A percentile compares a stretch with the other conserved stretches of the same genome.
phyloP scores from a whole-genome alignment of 2,329 filamentous ascomycete genomes.

The Penicillium sclerotiorum region DNA sequence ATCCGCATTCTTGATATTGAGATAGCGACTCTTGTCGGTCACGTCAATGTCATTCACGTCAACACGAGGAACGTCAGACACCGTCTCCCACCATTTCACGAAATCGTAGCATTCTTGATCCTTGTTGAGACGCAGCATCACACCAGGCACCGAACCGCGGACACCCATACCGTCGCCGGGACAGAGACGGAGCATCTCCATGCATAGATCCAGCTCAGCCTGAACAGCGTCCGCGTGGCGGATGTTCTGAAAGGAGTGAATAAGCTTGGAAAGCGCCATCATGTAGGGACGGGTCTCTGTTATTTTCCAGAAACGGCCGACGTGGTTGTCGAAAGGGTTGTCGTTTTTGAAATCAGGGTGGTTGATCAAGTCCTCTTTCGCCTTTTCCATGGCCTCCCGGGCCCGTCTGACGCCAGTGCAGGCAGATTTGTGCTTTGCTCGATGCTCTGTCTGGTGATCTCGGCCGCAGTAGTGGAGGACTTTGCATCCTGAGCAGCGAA shows the following conservation, averaged over 20 bases:
- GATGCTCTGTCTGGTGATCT: constrained; percentile 1
- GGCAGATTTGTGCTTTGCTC: constrained; percentile 3
- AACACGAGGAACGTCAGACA: background rate
- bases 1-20: constrained; percentile 6
- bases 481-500: constrained; percentile 9
- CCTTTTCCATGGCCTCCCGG: background rate
- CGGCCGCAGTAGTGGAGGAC: constrained; percentile 5
- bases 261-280: background rate
- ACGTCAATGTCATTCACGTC: background rate
- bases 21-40: background rate
- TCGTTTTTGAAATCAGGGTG: background rate
- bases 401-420: constrained; percentile 3
- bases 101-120: constrained; percentile 12
- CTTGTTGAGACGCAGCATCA: constrained; percentile 3
- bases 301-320: constrained; percentile 6
- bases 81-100: constrained; percentile 4
- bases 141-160: background rate
- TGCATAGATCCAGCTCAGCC: background rate
- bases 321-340: constrained; percentile 4
- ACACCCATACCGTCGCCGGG: constrained; percentile 1
- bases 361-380: constrained; percentile 1
- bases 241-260: background rate
- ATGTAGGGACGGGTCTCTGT: constrained; percentile 2
- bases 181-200: constrained; percentile 5
- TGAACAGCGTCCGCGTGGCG: background rate